A percentile compares a stretch with the other conserved stretches of the same genome.
Evolutionary conservation across 176 grass and related monocot species (phyloP).

Genomic region (Pontederia paniculata): DNA sequence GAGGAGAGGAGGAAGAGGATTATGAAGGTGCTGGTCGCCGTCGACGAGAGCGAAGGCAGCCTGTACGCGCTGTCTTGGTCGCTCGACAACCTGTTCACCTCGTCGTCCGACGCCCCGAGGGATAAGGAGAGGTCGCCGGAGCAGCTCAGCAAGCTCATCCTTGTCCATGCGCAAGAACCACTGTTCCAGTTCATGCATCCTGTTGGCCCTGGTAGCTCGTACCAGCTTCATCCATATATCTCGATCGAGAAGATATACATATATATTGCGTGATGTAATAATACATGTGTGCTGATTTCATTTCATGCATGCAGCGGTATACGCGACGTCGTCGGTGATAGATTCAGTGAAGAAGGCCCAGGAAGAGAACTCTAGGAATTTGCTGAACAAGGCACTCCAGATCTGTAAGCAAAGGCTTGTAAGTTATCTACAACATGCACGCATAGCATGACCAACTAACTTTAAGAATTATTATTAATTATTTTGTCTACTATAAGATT

Average conservation of each 20-base stretch:
- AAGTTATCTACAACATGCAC: neutral
- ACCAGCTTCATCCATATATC: neutral
- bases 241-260: no score
- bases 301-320: conserved; percentile 11
- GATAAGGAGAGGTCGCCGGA: neutral
- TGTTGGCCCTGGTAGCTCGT: conserved; percentile 39
- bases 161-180: conserved; percentile 54
- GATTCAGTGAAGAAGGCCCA: conserved; percentile 45
- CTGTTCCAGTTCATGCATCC: conserved; percentile 50
- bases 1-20: neutral
- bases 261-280: neutral
- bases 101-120: neutral
- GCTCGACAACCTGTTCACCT: conserved; percentile 43
- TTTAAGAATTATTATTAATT: neutral
- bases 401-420: conserved; percentile 37
- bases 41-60: conserved; percentile 85
- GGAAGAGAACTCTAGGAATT: conserved; percentile 37
- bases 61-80: conserved; percentile 56
- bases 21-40: conserved; percentile 52
- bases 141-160: conserved; percentile 19
- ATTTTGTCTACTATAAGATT: no score
- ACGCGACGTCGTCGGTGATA: conserved; percentile 24
- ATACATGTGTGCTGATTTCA: neutral
- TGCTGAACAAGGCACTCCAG: conserved; percentile 31
- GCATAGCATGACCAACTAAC: neutral